phyloP scores from a whole-genome alignment of 176 grass and related monocot genomes.

The Cenchrus fungigraminus region DNA sequence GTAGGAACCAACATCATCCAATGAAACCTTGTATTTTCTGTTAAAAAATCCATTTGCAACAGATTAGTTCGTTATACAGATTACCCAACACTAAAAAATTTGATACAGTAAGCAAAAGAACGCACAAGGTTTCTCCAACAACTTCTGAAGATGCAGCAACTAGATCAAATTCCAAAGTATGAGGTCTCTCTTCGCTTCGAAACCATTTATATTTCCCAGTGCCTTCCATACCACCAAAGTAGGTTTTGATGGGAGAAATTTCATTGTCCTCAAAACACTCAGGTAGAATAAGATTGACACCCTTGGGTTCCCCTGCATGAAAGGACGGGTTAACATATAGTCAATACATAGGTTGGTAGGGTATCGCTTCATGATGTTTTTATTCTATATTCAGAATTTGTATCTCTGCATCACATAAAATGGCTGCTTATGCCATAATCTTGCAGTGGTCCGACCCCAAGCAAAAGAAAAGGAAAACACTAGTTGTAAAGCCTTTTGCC shows the following conservation, averaged over 20 bases:
- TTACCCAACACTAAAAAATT: conserved; percentile 37
- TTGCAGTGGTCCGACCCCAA: not conserved
- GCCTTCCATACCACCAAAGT: conserved; percentile 95
- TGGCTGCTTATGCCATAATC: not conserved
- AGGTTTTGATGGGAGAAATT: conserved; percentile 82
- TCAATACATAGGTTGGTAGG: not conserved
- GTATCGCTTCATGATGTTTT: conserved; percentile 27
- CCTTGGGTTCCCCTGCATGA: conserved; percentile 77
- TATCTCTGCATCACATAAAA: not conserved
- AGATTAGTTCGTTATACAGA: conserved; percentile 11
- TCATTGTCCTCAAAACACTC: conserved; percentile 79
- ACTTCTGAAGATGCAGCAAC: conserved; percentile 56
- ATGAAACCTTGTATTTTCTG: conserved; percentile 79
- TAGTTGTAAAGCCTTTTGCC: not conserved
- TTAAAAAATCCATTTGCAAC: conserved; percentile 47
- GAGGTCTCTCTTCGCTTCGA: conserved; percentile 65
- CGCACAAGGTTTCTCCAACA: conserved; percentile 74
- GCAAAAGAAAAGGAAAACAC: not conserved
- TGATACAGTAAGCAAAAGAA: conserved; percentile 36
- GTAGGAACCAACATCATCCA: conserved; percentile 85
- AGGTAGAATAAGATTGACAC: conserved; percentile 69
- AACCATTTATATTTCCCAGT: conserved; percentile 83
- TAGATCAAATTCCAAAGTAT: conserved; percentile 56
- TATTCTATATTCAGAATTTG: conserved; percentile 18
- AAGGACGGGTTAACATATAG: conserved; percentile 24